phyloP scores from a whole-genome alignment of 2,329 filamentous ascomycete species.

The Pyrenophora teres region DNA sequence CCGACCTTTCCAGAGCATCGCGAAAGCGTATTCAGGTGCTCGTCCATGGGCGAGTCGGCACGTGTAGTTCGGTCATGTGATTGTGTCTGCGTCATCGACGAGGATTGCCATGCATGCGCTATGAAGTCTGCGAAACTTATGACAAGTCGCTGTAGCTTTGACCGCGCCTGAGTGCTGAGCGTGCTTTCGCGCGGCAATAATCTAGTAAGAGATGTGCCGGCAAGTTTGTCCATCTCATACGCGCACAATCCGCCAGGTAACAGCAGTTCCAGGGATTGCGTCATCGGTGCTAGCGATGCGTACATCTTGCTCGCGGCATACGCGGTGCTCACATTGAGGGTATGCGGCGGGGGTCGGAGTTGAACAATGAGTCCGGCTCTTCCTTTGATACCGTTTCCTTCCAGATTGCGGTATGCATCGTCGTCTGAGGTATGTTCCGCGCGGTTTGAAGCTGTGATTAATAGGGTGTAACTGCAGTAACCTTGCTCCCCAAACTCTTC shows the following conservation, averaged over 20 bases:
- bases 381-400: background rate
- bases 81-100: background rate
- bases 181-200: constrained; percentile 10
- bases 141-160: constrained; percentile 30
- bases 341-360: constrained; percentile 32
- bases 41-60: constrained; percentile 28
- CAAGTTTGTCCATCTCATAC: constrained; percentile 35
- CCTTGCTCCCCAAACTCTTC: constrained; percentile 16
- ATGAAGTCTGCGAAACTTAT: constrained; percentile 36
- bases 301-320: constrained; percentile 28
- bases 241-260: constrained; percentile 21
- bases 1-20: constrained; percentile 39
- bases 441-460: background rate
- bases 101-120: constrained; percentile 28
- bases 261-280: constrained; percentile 9
- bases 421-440: background rate
- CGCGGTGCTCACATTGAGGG: constrained; percentile 26
- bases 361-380: constrained; percentile 28
- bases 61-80: constrained; percentile 5
- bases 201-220: constrained; percentile 29
- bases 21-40: constrained; percentile 12
- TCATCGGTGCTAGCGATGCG: constrained; percentile 27
- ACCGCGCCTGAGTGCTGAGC: background rate
- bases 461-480: constrained; percentile 19
- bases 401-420: background rate